Percentiles rank a stretch among this genome's conserved stretches.
phyloP scores from a whole-genome alignment of 176 grass and related monocot species.

The Aegilops bicornis region DNA sequence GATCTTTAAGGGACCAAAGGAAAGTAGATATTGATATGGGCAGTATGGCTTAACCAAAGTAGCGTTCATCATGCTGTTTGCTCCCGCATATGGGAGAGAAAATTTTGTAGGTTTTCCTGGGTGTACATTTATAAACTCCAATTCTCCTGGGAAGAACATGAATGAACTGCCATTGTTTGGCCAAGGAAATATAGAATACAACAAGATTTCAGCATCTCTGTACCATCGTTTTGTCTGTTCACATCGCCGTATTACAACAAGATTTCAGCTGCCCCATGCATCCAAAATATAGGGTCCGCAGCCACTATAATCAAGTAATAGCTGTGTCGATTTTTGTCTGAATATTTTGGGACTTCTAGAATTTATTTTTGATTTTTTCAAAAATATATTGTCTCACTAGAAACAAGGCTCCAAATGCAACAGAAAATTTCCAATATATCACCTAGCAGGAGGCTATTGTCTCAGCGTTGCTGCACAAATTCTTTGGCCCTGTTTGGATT shows the following conservation, averaged over 20 bases:
- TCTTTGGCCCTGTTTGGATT: too few relatives aligned
- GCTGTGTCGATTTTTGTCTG: neutral
- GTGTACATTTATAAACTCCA: constrained; percentile 30
- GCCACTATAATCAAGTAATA: too few relatives aligned
- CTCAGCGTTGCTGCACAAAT: too few relatives aligned
- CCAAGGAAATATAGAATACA: constrained; percentile 49
- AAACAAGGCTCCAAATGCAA: neutral
- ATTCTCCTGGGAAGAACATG: constrained; percentile 28
- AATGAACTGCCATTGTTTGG: constrained; percentile 8
- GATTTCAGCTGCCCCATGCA: neutral
- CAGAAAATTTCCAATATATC: neutral
- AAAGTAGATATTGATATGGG: constrained; percentile 23
- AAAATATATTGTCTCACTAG: neutral
- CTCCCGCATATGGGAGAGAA: constrained; percentile 48
- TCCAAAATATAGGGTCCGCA: too few relatives aligned
- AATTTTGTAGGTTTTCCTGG: constrained; percentile 59
- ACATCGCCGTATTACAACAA: neutral
- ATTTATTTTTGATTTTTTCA: neutral
- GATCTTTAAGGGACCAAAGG: neutral
- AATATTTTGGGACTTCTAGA: neutral
- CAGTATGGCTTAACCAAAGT: constrained; percentile 35
- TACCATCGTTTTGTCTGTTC: neutral
- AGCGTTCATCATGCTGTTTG: constrained; percentile 27
- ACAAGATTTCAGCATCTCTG: neutral
- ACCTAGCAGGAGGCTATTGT: neutral